Base-by-base conservation (phyloP, 495 filamentous ascomycete species). In the Aspergillus sclerotioniger region DNA sequence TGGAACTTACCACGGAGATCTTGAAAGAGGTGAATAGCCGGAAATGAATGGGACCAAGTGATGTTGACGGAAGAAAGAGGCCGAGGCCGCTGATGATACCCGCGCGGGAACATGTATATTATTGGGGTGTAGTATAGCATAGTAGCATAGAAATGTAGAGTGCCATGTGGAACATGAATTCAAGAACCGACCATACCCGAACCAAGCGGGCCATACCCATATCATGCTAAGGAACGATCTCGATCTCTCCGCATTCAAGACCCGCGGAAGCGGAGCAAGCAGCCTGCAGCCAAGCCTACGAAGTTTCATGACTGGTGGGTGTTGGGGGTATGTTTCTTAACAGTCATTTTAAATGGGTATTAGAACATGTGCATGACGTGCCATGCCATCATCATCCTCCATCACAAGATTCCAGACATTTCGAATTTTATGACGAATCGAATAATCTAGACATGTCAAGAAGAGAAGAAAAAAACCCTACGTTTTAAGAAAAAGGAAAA, bases 1-100 rank as follows among this genome's bases (percentile, higher is more conserved):
- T 86, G 7, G 65, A 64, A 29, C 82, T 83, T 69, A 84, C 87
- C 0, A 75, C 85, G 20, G 60, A 51, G 39, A 67, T 67, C 0
- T 59, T 75, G 58, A 78, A 73, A 64, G 81, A 81, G 64, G 43
- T 88, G 41, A 52, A 49, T 3, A 35, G 13, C 13, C 9, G 8
- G 33, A 35, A 35, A 13, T 13, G 9, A 35, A 35, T 35, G 33
- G 33, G 33, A n/a, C 8, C 7, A 8, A 35, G 2, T 35, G 7
- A 35, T 35, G 8, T 41, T 6, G 13, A 41, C 13, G 8, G 6
- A 3, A 15, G 2, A n/a, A 41, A 15, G 10, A 41, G 13, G 9
- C 13, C 2, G 9, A 35, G 31, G 9, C 33, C 8, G 33, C 25
- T 25, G 25, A 25, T 25, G 25, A 25, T 25, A 25, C 25, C 25